A percentile compares a stretch with the other conserved stretches of the same genome.
phyloP scores from a whole-genome alignment of 2,329 filamentous ascomycete genomes.

The Fusarium oligoseptatum region DNA sequence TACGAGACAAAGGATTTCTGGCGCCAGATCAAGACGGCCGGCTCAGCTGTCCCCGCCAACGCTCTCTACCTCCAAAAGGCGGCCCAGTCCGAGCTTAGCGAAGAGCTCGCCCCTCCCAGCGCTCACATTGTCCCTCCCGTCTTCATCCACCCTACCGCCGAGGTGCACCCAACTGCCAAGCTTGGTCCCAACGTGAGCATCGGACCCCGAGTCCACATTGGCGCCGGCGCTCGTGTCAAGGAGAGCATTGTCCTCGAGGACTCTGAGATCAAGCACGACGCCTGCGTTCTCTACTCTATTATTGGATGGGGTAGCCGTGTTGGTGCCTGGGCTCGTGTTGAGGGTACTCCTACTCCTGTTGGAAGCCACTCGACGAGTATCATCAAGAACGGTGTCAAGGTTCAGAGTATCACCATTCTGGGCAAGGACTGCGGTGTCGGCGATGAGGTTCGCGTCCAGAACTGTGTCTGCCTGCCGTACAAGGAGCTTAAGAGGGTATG shows the following conservation, averaged over 20 bases:
- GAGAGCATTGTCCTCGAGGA: constrained; percentile 97
- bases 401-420: constrained; percentile 97
- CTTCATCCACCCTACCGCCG: constrained; percentile 92
- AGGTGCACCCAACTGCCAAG: constrained; percentile 94
- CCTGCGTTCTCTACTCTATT: constrained; percentile 94
- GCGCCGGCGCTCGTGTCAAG: constrained; percentile 91
- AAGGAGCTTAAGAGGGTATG: constrained; percentile 97
- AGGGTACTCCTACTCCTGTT: constrained; percentile 90
- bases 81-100: constrained; percentile 78
- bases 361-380: constrained; percentile 93
- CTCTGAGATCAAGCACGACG: constrained; percentile 95
- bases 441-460: constrained; percentile 95
- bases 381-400: constrained; percentile 97
- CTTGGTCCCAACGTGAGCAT: constrained; percentile 97
- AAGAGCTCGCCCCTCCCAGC: constrained; percentile 84
- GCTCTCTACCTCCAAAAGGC: constrained; percentile 97
- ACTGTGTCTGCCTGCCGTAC: constrained; percentile 96
- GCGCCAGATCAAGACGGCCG: constrained; percentile 99
- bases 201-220: constrained; percentile 87
- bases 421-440: constrained; percentile 96
- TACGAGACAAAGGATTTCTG: constrained; percentile 99
- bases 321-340: constrained; percentile 97
- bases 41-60: constrained; percentile 95
- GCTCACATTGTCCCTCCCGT: constrained; percentile 92
- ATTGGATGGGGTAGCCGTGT: constrained; percentile 97